A percentile compares a stretch with the other conserved stretches of the same genome.
Conservation (phyloP, 2,329 filamentous ascomycete species). For the Aspergillus amoenus region DNA sequence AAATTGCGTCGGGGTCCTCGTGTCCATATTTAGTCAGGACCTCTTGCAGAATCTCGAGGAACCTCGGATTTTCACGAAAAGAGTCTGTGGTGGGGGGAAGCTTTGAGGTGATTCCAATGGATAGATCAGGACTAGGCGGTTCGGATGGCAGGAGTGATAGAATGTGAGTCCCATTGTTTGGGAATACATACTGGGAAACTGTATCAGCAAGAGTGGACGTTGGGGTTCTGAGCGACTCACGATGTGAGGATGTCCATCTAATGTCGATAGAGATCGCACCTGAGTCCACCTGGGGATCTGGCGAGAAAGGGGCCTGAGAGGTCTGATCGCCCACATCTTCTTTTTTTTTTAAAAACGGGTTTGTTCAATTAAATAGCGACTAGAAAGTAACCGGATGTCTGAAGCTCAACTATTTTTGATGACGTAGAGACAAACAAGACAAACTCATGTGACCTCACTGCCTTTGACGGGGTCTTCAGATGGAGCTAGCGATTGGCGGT, state of each 20-base stretch:
- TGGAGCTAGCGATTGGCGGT: background rate
- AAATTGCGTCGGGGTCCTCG: constrained; percentile 56
- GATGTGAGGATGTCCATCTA: constrained; percentile 41
- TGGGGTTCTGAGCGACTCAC: constrained; percentile 26
- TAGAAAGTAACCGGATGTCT: background rate
- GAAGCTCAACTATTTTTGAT: constrained; percentile 5
- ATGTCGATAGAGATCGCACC: constrained; percentile 35
- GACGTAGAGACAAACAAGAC: constrained; percentile 26
- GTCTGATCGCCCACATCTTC: constrained; percentile 27
- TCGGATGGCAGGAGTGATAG: constrained; percentile 58
- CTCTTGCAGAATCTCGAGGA: constrained; percentile 57
- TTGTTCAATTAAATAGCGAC: background rate
- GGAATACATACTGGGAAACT: constrained; percentile 49
- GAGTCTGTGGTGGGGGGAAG: constrained; percentile 58
- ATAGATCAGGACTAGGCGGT: constrained; percentile 54
- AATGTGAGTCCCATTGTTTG: constrained; percentile 42
- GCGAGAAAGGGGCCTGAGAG: constrained; percentile 18
- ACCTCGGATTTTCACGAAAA: constrained; percentile 56
- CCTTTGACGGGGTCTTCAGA: constrained; percentile 7
- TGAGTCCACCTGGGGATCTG: constrained; percentile 27
- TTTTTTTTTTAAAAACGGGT: background rate
- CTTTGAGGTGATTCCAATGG: constrained; percentile 55
- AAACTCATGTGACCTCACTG: constrained; percentile 32
- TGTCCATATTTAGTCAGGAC: constrained; percentile 55
- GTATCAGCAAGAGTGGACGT: constrained; percentile 18